phyloP scores from a whole-genome alignment of 2,329 filamentous ascomycete genomes.

The Plectosphaerella plurivora region DNA sequence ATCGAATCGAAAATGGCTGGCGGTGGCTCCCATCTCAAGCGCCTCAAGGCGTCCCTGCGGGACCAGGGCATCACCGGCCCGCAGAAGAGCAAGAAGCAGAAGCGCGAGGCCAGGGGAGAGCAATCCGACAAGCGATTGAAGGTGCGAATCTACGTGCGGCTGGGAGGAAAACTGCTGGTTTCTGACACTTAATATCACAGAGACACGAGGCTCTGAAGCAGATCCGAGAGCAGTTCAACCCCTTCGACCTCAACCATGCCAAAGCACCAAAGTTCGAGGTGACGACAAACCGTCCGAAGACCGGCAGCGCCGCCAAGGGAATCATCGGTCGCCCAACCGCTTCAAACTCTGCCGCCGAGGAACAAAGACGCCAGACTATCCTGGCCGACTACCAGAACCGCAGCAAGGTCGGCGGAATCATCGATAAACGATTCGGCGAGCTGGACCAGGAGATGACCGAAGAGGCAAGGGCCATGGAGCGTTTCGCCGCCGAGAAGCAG shows the following conservation, averaged over 20 bases:
- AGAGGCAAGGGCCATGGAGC: constrained; percentile 86
- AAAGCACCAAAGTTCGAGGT: constrained; percentile 82
- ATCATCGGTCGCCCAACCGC: constrained; percentile 74
- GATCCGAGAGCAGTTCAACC: constrained; percentile 96
- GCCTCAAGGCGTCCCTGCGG: constrained; percentile 83
- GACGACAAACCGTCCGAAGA: constrained; percentile 59
- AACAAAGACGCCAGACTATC: constrained; percentile 72
- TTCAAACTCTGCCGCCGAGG: constrained; percentile 78
- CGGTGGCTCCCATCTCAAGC: constrained; percentile 81
- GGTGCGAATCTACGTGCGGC: neutral
- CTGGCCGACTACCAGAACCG: constrained; percentile 85
- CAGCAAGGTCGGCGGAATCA: constrained; percentile 86
- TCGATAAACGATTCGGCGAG: constrained; percentile 93
- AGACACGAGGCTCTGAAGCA: constrained; percentile 72
- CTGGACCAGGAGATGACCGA: constrained; percentile 90
- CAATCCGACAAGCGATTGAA: constrained; percentile 65
- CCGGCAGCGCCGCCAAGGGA: constrained; percentile 48
- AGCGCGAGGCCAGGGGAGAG: constrained; percentile 65
- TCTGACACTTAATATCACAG: constrained; percentile 29
- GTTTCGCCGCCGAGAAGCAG: constrained; percentile 87
- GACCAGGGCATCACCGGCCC: constrained; percentile 88
- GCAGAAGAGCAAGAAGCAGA: constrained; percentile 93
- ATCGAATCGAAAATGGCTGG: constrained; percentile 63
- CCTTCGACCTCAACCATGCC: constrained; percentile 86
- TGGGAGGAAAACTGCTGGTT: no score